Evolutionary conservation across 495 filamentous ascomycete species (phyloP).

Genomic region (Usnea hakonensis): DNA sequence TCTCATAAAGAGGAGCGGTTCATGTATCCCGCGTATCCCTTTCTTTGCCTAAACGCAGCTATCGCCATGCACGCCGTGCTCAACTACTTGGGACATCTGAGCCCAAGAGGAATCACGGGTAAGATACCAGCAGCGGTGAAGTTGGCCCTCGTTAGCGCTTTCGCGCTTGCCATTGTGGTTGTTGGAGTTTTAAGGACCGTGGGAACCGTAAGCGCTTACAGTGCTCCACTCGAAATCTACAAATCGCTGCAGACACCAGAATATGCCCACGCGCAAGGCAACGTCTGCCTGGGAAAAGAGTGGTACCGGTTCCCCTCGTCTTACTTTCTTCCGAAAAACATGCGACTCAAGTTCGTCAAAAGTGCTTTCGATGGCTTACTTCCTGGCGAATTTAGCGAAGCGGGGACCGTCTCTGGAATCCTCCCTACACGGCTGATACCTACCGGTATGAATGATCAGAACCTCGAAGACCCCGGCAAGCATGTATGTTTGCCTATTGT

Average conservation of each 20-base stretch:
- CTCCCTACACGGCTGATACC: slow-evolving; percentile 72
- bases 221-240: slow-evolving; percentile 76
- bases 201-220: slow-evolving; percentile 81
- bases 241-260: slow-evolving; percentile 42
- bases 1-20: slow-evolving; percentile 98
- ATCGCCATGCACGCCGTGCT: slow-evolving; percentile 72
- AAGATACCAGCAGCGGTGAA: slow-evolving; percentile 66
- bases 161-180: slow-evolving; percentile 50
- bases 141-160: slow-evolving; percentile 47
- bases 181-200: slow-evolving; percentile 62
- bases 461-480: slow-evolving; percentile 79
- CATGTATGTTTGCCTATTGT: slow-evolving; percentile 50
- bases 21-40: slow-evolving; percentile 95
- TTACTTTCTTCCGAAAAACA: slow-evolving; percentile 73
- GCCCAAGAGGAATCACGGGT: slow-evolving; percentile 55
- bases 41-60: slow-evolving; percentile 87
- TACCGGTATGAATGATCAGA: slow-evolving; percentile 85
- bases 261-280: slow-evolving; percentile 49
- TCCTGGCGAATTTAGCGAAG: slow-evolving; percentile 82
- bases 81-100: slow-evolving; percentile 57
- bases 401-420: slow-evolving; percentile 49
- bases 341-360: slow-evolving; percentile 78
- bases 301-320: slow-evolving; percentile 98
- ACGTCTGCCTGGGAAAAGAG: slow-evolving; percentile 88
- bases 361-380: slow-evolving; percentile 85